Conservation (phyloP, 345 rosid species). For the Citrus mangshanensis region DNA sequence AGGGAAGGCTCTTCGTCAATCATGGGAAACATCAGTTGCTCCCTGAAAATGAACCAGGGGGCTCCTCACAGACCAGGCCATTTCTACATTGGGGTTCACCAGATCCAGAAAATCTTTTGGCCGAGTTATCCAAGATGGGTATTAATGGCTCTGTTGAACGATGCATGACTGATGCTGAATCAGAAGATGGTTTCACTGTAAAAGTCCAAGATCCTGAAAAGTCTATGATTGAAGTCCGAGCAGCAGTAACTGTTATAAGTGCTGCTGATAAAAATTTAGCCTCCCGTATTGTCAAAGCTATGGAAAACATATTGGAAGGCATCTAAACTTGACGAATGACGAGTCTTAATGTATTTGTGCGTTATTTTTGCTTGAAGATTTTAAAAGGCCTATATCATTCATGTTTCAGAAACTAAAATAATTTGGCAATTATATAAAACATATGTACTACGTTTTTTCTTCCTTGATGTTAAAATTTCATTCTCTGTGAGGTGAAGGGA, state of each 20-base stretch:
- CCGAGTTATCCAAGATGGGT: conserved; percentile 47
- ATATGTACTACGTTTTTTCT: too few relatives aligned
- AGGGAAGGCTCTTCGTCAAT: conserved; percentile 52
- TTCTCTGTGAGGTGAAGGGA: too few relatives aligned
- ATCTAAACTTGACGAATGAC: background rate
- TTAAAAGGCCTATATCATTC: background rate
- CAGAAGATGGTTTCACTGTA: conserved; percentile 22
- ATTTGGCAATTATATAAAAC: background rate
- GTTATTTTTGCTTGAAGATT: background rate
- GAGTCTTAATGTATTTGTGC: background rate
- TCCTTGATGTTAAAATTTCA: too few relatives aligned
- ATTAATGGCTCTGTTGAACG: conserved; percentile 43
- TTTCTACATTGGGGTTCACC: conserved; percentile 51
- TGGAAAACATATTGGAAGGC: conserved; percentile 42
- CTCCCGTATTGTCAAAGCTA: conserved; percentile 39
- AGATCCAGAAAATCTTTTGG: conserved; percentile 42
- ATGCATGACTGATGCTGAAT: conserved; percentile 23
- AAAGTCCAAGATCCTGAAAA: conserved; percentile 36
- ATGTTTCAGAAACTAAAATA: background rate
- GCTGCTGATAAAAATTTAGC: conserved; percentile 47
- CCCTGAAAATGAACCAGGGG: conserved; percentile 26
- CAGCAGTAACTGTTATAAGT: conserved; percentile 38
- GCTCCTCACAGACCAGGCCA: conserved; percentile 25
- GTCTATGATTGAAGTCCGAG: conserved; percentile 44
- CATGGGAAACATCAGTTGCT: conserved; percentile 46